phyloP scores from a whole-genome alignment of 495 filamentous ascomycete species.

The Xylaria grammica region DNA sequence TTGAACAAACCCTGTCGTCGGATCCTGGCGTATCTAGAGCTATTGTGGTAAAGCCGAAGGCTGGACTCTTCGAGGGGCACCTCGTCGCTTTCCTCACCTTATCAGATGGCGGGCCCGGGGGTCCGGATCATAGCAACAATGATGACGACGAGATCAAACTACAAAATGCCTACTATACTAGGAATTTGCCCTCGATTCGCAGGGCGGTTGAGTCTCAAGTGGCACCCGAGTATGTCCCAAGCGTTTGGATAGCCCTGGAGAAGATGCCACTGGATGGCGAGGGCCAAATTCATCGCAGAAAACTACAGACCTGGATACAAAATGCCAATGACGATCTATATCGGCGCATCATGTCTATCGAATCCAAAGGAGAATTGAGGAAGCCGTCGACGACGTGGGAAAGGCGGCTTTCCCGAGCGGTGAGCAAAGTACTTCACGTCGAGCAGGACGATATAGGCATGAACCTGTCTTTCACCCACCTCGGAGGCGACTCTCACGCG shows the following conservation, averaged over 20 bases:
- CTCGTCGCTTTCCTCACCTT: slow-evolving; percentile 50
- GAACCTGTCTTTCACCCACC: slow-evolving; percentile 47
- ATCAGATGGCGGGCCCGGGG: slow-evolving; percentile 29
- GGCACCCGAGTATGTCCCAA: slow-evolving; percentile 39
- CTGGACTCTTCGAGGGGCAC: slow-evolving; percentile 52
- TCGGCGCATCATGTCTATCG: slow-evolving; percentile 47
- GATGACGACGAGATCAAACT: slow-evolving; percentile 42
- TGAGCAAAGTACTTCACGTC: slow-evolving; percentile 44
- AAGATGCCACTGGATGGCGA: slow-evolving; percentile 48
- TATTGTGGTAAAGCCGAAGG: slow-evolving; percentile 49
- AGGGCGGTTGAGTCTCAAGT: slow-evolving; percentile 34
- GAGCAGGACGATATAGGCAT: slow-evolving; percentile 46
- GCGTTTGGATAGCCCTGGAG: slow-evolving; percentile 50
- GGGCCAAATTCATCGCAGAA: slow-evolving; percentile 46
- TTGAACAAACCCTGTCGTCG: slow-evolving; percentile 28
- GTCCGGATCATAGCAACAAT: slow-evolving; percentile 7
- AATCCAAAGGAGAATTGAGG: slow-evolving; percentile 41
- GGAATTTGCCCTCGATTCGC: slow-evolving; percentile 42
- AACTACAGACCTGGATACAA: slow-evolving; percentile 54
- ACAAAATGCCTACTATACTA: slow-evolving; percentile 44
- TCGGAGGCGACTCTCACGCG: slow-evolving; percentile 52
- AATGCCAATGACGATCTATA: slow-evolving; percentile 53
- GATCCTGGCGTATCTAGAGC: slow-evolving; percentile 39
- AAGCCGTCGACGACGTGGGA: slow-evolving; percentile 44
- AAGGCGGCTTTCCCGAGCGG: slow-evolving; percentile 44